phyloP scores from a whole-genome alignment of 495 filamentous ascomycete species.

The Halenospora varia region DNA sequence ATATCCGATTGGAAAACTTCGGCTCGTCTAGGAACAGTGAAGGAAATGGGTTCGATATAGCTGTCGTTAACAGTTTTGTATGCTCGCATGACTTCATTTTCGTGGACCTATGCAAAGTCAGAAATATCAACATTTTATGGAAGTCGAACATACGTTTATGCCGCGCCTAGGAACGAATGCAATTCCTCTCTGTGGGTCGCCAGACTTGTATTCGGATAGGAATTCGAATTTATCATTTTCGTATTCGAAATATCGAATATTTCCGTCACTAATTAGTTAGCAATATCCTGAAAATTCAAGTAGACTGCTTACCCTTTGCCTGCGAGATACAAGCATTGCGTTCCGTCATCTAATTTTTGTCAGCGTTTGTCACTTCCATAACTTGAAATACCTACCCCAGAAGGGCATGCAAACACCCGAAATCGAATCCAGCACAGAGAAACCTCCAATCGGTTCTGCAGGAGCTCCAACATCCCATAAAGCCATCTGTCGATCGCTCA shows the following conservation, averaged over 20 bases:
- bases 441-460: constrained; percentile 79
- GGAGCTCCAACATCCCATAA: constrained; percentile 89
- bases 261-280: constrained; percentile 70
- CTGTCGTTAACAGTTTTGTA: constrained; percentile 95
- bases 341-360: constrained; percentile 66
- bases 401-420: constrained; percentile 99
- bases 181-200: constrained; percentile 88
- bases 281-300: neutral
- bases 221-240: constrained; percentile 97
- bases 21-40: constrained; percentile 92
- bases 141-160: constrained; percentile 61
- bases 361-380: constrained; percentile 21
- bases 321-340: constrained; percentile 87
- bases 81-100: constrained; percentile 92
- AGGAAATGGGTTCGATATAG: constrained; percentile 95
- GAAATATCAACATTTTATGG: constrained; percentile 2
- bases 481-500: constrained; percentile 95
- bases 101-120: constrained; percentile 59
- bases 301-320: constrained; percentile 77
- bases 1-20: constrained; percentile 98
- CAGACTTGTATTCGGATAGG: constrained; percentile 91
- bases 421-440: constrained; percentile 83
- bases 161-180: constrained; percentile 95
- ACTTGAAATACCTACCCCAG: constrained; percentile 59
- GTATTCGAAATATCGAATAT: constrained; percentile 97